phyloP scores from a whole-genome alignment of 1,284 basidiomycete genomes.

The Trichosporon inkin region DNA sequence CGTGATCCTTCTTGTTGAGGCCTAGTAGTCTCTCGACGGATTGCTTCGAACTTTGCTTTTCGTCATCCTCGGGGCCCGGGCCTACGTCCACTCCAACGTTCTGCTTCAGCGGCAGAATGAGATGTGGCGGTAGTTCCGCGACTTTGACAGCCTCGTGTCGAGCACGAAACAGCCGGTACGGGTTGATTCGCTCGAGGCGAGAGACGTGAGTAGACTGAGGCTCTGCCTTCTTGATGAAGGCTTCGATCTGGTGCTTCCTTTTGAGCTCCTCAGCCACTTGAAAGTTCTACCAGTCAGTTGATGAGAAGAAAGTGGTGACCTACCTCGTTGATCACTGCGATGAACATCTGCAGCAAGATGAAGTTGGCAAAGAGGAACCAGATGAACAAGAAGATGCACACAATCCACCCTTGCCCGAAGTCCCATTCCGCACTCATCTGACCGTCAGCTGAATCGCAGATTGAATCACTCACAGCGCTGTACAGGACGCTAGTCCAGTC shows the following conservation, averaged over 20 bases:
- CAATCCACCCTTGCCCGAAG: constrained; percentile 69
- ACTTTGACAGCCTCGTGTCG: constrained; percentile 70
- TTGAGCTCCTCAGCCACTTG: constrained; percentile 88
- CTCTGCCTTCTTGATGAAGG: constrained; percentile 53
- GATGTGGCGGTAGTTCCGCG: constrained; percentile 64
- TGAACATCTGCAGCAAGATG: constrained; percentile 95
- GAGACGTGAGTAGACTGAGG: constrained; percentile 52
- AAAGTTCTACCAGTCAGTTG: constrained; percentile 63
- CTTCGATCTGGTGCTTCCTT: constrained; percentile 70
- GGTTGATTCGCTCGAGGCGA: constrained; percentile 78
- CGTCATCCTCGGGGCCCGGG: constrained; percentile 4
- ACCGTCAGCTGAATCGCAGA: neutral
- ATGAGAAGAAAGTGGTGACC: constrained; percentile 10
- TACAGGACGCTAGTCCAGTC: constrained; percentile 90
- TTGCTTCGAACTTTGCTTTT: constrained; percentile 21
- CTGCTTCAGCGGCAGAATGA: constrained; percentile 72
- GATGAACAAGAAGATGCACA: constrained; percentile 68
- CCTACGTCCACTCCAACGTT: constrained; percentile 62
- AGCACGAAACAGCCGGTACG: constrained; percentile 75
- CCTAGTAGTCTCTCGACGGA: constrained; percentile 37
- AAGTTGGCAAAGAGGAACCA: constrained; percentile 96
- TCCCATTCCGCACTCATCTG: constrained; percentile 58
- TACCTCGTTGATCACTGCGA: constrained; percentile 91
- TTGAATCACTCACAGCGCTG: constrained; percentile 52
- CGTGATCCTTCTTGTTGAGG: constrained; percentile 18